These are phyloP conservation scores for Metschnikowia orientalis DNA, from an alignment of 805 yeast genomes.

Conservation along the genomic window DNA sequence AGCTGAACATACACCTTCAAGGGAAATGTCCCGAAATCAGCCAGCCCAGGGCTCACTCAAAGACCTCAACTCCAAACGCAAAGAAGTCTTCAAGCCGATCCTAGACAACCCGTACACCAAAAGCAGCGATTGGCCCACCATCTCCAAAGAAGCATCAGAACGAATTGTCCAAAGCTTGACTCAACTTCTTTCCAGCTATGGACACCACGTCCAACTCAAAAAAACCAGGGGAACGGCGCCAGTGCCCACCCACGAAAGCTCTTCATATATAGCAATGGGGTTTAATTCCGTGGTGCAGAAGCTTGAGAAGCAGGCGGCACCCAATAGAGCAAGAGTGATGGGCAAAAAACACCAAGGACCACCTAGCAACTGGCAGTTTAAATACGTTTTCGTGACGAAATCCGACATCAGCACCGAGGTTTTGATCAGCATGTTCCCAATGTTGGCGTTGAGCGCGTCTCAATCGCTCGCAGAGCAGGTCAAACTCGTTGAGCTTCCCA, in stretches of 20 bases:
- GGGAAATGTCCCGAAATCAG: too few relatives aligned
- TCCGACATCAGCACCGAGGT: conserved; percentile 49
- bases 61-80: conserved; percentile 45
- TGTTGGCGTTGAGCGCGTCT: conserved; percentile 46
- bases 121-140: conserved; percentile 17
- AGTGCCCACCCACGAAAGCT: conserved; percentile 24
- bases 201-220: conserved; percentile 10
- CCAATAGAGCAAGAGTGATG: conserved; percentile 15
- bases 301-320: conserved; percentile 42
- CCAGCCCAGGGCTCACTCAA: conserved; percentile 37
- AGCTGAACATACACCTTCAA: too few relatives aligned
- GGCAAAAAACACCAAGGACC: conserved; percentile 6
- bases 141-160: conserved; percentile 7
- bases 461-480: conserved; percentile 29
- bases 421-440: conserved; percentile 55
- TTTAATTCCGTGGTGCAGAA: conserved; percentile 52
- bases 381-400: conserved; percentile 57
- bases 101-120: conserved; percentile 60
- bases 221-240: conserved; percentile 9
- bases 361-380: conserved; percentile 10
- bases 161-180: conserved; percentile 13
- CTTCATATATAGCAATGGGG: conserved; percentile 36
- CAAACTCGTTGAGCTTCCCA: conserved; percentile 59
- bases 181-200: conserved; percentile 16
- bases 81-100: conserved; percentile 60